Percentiles rank a stretch among this genome's conserved stretches.
These are phyloP conservation scores for Rhododendron ovatum DNA, from an alignment of 148 eudicot species.

Conservation along the genomic window DNA sequence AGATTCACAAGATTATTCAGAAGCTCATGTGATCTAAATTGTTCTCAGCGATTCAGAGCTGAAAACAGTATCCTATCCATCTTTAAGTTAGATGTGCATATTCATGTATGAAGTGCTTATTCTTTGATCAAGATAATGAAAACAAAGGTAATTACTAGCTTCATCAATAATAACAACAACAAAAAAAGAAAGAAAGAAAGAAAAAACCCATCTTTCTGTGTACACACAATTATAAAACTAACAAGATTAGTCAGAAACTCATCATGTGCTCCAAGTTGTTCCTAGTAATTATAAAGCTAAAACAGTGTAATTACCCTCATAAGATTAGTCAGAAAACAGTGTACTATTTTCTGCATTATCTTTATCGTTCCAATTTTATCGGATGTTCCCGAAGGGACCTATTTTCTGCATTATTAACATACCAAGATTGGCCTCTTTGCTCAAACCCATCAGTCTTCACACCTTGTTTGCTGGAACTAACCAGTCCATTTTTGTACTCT, in stretches of 20 bases:
- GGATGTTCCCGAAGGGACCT: neutral
- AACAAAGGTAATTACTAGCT: neutral
- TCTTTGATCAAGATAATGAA: neutral
- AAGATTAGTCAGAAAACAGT: too few relatives aligned
- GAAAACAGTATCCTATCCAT: neutral
- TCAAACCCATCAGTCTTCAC: slow-evolving; percentile 82
- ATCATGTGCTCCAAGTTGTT: neutral
- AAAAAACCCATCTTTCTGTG: neutral
- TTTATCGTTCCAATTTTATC: neutral
- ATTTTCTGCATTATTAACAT: slow-evolving; percentile 16
- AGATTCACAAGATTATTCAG: slow-evolving; percentile 5
- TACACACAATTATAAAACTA: neutral
- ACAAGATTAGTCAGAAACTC: neutral
- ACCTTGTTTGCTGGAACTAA: slow-evolving; percentile 52
- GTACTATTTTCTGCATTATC: neutral
- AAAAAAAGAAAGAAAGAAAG: neutral
- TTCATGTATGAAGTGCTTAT: neutral
- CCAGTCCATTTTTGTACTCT: slow-evolving; percentile 64
- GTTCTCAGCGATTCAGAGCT: neutral
- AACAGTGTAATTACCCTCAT: neutral
- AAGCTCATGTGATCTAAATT: neutral
- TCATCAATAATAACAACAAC: neutral
- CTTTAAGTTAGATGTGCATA: neutral
- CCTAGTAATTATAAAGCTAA: neutral
- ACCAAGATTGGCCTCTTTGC: slow-evolving; percentile 96